Base-by-base conservation (phyloP, 805 yeast genomes). In the Ogataea parapolymorpha region DNA sequence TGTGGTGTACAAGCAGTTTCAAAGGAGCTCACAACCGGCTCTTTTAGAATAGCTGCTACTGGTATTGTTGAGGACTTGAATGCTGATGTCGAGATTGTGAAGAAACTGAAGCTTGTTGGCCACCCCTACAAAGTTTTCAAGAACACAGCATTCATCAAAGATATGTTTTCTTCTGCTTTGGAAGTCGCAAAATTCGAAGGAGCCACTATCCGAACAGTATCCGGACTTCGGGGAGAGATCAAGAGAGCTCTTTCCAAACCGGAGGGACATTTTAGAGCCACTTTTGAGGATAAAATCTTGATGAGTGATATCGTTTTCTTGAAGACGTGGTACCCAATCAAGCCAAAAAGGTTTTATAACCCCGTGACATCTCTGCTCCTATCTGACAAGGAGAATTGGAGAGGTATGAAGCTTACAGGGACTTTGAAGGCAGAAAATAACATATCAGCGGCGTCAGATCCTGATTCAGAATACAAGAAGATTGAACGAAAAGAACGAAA, bases 141-240 rank as follows among this genome's bases (percentile, higher is more conserved):
- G 59, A 93, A 93, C 66, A 93, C 99, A 4, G 99, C 99, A 1
- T 93, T 95, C 62, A 83, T 93, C 58, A 91, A 88, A 66, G 97
- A 91, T 57, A 93, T 93, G 99, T 93, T 93, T 63, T 72, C 84
- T 20, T 82, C 93, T 45, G 77, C 95, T 0, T 72, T 93, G 65
- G 99, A 93, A 67, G 96, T 91, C 42, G 98, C 98, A 28, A 86
- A 89, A 61, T 93, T 93, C 59, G 99, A 93, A 68, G 99, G 99
- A 44, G 99, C 99, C 0, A 82, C 89, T 33, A 89, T 93, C 59
- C 85, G 89, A 63, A 95, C 99, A 0, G 99, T 93, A 4, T 86
- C 96, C 6, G 99, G 99, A 45, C 88, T 93, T 44, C 74, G 99
- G 53, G 99, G 99, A 64, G 98, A 93, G 63, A 91, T 93, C 55